Percentiles rank a stretch among this genome's conserved stretches.
Conservation (phyloP, 768 basidiomycete species). For the Sporobolomyces roseus region DNA sequence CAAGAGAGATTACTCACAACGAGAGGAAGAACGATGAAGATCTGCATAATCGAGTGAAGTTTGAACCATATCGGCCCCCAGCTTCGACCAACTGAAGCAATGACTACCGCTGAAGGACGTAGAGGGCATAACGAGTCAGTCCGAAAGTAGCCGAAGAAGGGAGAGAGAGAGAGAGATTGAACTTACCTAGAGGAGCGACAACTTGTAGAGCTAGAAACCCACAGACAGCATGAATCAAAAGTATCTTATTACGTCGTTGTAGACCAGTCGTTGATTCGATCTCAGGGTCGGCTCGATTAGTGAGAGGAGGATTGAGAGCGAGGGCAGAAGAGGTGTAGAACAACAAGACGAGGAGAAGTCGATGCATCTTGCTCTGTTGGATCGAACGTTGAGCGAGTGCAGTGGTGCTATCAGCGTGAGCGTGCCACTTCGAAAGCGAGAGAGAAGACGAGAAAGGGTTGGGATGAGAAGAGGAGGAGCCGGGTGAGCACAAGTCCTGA, state of each 20-base stretch:
- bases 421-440: too few relatives aligned
- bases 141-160: not conserved
- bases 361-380: too few relatives aligned
- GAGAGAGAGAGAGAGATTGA: not conserved
- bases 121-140: not conserved
- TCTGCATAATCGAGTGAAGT: conserved; percentile 16
- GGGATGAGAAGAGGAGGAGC: too few relatives aligned
- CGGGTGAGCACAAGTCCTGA: too few relatives aligned
- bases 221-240: not conserved
- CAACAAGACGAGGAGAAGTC: too few relatives aligned
- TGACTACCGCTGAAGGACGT: conserved; percentile 2
- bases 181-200: not conserved
- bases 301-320: not conserved
- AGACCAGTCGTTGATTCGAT: not conserved
- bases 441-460: too few relatives aligned
- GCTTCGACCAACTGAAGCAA: conserved; percentile 21
- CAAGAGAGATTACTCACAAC: not conserved
- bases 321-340: too few relatives aligned
- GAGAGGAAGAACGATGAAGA: not conserved
- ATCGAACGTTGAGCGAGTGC: too few relatives aligned
- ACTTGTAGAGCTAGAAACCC: conserved; percentile 29
- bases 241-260: not conserved
- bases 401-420: too few relatives aligned
- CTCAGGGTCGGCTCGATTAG: too few relatives aligned
- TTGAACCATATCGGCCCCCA: conserved; percentile 20